Evolutionary conservation across 2,329 filamentous ascomycete genomes (phyloP), one percentile per base, ranked within the genome.

Genomic region (Fusarium sp.): DNA sequence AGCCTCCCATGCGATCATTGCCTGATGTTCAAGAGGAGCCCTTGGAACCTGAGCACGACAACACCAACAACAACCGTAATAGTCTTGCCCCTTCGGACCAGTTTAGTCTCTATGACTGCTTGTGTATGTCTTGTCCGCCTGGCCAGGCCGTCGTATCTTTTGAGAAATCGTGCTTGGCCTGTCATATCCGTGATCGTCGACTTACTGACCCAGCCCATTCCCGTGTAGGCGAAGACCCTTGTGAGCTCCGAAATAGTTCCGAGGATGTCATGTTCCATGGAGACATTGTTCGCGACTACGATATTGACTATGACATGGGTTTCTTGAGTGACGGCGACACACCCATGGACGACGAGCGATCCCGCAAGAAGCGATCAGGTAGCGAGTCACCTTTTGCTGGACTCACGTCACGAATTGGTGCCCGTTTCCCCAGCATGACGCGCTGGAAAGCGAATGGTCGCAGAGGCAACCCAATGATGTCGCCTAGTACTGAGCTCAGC

Each of bases 1-100:
- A 88, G 67, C 81, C 87, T 0, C 83, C 84, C 72, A 92, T 92
- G 79, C 85, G 87, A 62, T 85, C 85, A 51, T 83, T 97, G 64
- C 91, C 93, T 17, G 92, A 96, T 73, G 91, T 97, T 20, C 87
- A 94, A 74, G 94, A 97, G 77, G 94, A 97, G 74, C 89, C 91
- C 4, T 80, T 89, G 40, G 91, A 94, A 76, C 86, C 85, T 53
- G 91, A 91, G 21, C 87, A 89, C 35, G 21, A 61, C 18, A 21
- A 45, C 21, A 33, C 47, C 17, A 35, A 25, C 27, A 84, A 85
- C 52, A 82, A 83, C 48, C 80, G 85, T 60, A 82, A 84, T 27
- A 82, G 85, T 60, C 80, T 85, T 41, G 79, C 79, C 40, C 57
- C 57, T 46, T 31, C 63, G 10, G 74, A 75, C 25, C 75, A 78